A percentile compares a stretch with the other conserved stretches of the same genome.
These are phyloP conservation scores for Termitomyces sp. DNA, from an alignment of 768 basidiomycete species.

Conservation along the genomic window DNA sequence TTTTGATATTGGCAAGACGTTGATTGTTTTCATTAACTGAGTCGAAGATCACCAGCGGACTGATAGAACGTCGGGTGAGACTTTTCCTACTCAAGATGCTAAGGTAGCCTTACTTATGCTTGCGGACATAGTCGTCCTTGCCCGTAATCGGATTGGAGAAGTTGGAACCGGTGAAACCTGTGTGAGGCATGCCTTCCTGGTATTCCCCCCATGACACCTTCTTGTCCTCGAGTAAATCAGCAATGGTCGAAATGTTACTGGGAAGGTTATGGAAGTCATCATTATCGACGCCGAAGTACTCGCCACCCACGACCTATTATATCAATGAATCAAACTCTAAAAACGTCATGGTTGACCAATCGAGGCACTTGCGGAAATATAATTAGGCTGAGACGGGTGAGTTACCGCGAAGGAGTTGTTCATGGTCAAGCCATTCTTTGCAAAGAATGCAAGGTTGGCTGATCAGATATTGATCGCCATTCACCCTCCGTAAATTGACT, in stretches of 20 bases:
- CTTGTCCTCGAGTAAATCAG: constrained; percentile 59
- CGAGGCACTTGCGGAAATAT: constrained; percentile 24
- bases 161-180: constrained; percentile 38
- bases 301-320: constrained; percentile 9
- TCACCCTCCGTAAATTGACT: not conserved
- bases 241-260: constrained; percentile 47
- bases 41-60: constrained; percentile 44
- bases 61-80: not conserved
- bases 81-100: not conserved
- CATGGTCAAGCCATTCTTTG: constrained; percentile 44
- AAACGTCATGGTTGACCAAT: not conserved
- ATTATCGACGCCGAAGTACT: constrained; percentile 32
- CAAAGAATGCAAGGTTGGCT: constrained; percentile 30
- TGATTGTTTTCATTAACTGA: constrained; percentile 36
- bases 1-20: constrained; percentile 42
- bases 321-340: constrained; percentile 8
- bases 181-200: constrained; percentile 51
- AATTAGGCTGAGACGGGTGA: constrained; percentile 63
- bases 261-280: constrained; percentile 35
- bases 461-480: not conserved
- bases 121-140: constrained; percentile 22
- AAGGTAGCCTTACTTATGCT: constrained; percentile 20
- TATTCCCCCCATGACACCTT: constrained; percentile 57
- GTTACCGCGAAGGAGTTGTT: constrained; percentile 42
- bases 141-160: constrained; percentile 15